A percentile compares a stretch with the other conserved stretches of the same genome.
Conservation (phyloP, 306 rosid genomes). For the Vigna angularis region DNA sequence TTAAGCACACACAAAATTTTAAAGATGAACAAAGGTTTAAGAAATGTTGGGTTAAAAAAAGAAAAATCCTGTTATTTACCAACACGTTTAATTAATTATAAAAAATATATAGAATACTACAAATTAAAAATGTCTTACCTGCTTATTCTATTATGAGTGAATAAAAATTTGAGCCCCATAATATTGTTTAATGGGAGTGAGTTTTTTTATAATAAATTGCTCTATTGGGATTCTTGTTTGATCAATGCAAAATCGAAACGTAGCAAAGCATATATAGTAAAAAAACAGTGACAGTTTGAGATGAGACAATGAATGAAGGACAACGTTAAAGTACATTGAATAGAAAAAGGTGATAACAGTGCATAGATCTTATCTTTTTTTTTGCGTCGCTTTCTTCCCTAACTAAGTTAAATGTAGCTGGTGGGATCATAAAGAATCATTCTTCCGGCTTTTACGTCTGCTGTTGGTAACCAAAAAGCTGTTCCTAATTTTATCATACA, state of each 20-base stretch:
- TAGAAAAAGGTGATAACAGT: not conserved
- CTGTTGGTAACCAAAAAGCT: not conserved
- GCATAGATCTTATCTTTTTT: not conserved
- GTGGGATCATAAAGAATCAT: not conserved
- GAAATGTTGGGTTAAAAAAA: too few relatives aligned
- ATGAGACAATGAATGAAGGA: not conserved
- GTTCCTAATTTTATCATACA: not conserved
- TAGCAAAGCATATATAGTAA: slow-evolving; percentile 24
- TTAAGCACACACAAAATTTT: too few relatives aligned
- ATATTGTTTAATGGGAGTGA: not conserved
- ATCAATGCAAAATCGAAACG: slow-evolving; percentile 20
- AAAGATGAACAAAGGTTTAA: too few relatives aligned
- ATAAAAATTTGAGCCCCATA: not conserved
- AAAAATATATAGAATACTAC: too few relatives aligned
- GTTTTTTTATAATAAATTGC: not conserved
- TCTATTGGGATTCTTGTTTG: not conserved
- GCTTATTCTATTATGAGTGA: too few relatives aligned
- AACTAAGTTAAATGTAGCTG: not conserved
- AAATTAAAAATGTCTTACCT: too few relatives aligned
- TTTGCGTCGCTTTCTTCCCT: not conserved
- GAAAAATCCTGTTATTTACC: too few relatives aligned
- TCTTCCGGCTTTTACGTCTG: not conserved
- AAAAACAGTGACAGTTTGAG: not conserved
- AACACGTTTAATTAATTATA: too few relatives aligned
- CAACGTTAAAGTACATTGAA: not conserved